These are phyloP conservation scores for Skeletonema menzelii DNA, from an alignment of 108 stramenopile genomes.

Conservation along the genomic window DNA sequence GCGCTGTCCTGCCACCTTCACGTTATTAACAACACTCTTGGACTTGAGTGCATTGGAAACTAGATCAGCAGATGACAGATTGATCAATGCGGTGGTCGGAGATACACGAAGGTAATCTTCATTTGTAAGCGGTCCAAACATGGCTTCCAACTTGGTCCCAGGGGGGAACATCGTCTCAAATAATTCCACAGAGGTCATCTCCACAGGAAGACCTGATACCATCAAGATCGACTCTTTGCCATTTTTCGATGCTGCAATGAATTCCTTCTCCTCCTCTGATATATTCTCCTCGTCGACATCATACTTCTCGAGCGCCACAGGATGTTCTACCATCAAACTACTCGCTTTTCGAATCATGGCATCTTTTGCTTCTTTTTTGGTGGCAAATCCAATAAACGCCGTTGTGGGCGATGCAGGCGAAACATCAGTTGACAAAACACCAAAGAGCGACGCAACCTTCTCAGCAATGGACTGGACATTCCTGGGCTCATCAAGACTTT, in stretches of 20 bases:
- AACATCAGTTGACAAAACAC: conserved; percentile 57
- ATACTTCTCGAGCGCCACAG: conserved; percentile 23
- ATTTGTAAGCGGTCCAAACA: conserved; percentile 54
- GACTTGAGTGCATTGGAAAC: conserved; percentile 59
- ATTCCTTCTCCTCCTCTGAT: conserved; percentile 45
- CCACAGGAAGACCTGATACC: conserved; percentile 60
- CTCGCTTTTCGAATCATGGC: conserved; percentile 33
- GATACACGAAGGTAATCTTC: conserved; percentile 64
- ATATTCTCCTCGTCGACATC: conserved; percentile 23
- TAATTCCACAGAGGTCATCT: conserved; percentile 43
- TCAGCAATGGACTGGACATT: conserved; percentile 65
- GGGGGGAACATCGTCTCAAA: conserved; percentile 60
- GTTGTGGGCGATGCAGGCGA: conserved; percentile 66
- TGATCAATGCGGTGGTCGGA: conserved; percentile 62
- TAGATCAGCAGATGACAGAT: conserved; percentile 59
- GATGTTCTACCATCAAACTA: conserved; percentile 25
- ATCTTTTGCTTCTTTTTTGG: conserved; percentile 49
- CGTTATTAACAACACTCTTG: conserved; percentile 54
- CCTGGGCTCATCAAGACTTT: conserved; percentile 62
- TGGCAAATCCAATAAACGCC: conserved; percentile 76
- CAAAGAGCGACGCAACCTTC: conserved; percentile 57
- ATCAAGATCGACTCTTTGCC: conserved; percentile 53
- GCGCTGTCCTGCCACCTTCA: conserved; percentile 54
- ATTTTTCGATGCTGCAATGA: conserved; percentile 32
- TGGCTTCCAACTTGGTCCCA: conserved; percentile 52